phyloP scores from a whole-genome alignment of 495 filamentous ascomycete species.

The Penicillium egyptiacum region DNA sequence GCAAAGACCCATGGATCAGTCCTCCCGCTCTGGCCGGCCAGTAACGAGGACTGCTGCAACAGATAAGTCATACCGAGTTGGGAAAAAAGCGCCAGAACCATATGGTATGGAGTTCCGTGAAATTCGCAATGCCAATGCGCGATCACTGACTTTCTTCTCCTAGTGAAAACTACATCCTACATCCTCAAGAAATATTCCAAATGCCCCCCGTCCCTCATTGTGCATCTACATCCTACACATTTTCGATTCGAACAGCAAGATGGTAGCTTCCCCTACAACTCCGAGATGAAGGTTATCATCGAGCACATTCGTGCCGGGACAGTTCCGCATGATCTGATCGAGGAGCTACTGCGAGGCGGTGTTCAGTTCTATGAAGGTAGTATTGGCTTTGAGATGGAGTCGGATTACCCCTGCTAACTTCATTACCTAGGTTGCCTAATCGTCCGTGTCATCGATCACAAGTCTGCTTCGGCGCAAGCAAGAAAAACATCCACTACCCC shows the following conservation, averaged over 20 bases:
- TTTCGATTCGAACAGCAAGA: constrained; percentile 96
- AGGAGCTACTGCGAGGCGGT: constrained; percentile 61
- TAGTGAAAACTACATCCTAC: constrained; percentile 68
- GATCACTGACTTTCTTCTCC: constrained; percentile 4
- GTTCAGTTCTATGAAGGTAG: constrained; percentile 90
- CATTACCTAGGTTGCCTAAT: constrained; percentile 80
- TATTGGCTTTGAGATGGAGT: constrained; percentile 2
- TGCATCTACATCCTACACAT: constrained; percentile 81
- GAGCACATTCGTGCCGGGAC: constrained; percentile 69
- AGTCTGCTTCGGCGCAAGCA: constrained; percentile 59
- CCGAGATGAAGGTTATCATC: constrained; percentile 82
- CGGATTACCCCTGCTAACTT: constrained; percentile 5
- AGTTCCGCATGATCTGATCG: constrained; percentile 72
- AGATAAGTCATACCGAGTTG: constrained; percentile 37
- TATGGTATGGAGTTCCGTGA: constrained; percentile 40
- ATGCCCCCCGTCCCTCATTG: constrained; percentile 72
- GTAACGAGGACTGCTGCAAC: constrained; percentile 32
- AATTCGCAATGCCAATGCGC: constrained; percentile 13
- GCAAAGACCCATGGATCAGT: constrained; percentile 45
- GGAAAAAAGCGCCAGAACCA: constrained; percentile 48
- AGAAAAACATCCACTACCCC: constrained; percentile 50
- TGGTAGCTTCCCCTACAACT: constrained; percentile 85
- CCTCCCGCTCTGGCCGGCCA: constrained; percentile 33
- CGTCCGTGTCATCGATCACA: constrained; percentile 85
- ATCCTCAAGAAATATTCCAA: constrained; percentile 82